phyloP scores from a whole-genome alignment of 1,284 basidiomycete genomes.

The Cerrena zonata region DNA sequence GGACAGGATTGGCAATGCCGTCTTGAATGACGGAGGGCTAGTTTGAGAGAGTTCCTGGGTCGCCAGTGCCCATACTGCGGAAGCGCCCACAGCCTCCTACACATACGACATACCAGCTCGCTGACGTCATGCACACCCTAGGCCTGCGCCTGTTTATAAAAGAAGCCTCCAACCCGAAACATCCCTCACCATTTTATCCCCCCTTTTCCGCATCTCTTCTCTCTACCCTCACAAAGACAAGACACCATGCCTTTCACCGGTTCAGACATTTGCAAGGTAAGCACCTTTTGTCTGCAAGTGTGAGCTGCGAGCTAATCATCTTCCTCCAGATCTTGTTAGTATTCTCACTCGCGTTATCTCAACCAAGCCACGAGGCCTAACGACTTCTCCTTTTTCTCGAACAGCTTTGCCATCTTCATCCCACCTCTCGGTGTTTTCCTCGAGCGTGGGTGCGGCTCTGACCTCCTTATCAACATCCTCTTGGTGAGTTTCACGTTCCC shows the following conservation, averaged over 20 bases:
- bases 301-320: not conserved
- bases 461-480: conserved; percentile 67
- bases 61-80: no score
- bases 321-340: conserved; percentile 29
- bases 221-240: conserved; percentile 8
- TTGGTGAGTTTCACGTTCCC: conserved; percentile 32
- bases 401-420: conserved; percentile 62
- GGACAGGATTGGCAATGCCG: no score
- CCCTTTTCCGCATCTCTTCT: conserved; percentile 1
- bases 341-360: not conserved
- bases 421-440: conserved; percentile 78
- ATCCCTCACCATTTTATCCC: conserved; percentile 4
- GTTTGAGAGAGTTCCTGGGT: no score
- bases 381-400: conserved; percentile 5
- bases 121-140: conserved; percentile 2
- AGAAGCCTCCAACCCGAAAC: not conserved
- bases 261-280: conserved; percentile 71
- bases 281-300: conserved; percentile 13
- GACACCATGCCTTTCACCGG: conserved; percentile 61
- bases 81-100: no score
- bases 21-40: no score
- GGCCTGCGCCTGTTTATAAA: not conserved
- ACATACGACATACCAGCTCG: no score
- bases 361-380: not conserved
- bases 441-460: conserved; percentile 68